Evolutionary conservation across 495 filamentous ascomycete genomes (phyloP), one percentile per base, ranked within the genome.

Genomic region (Aspergillus saccharolyticus): DNA sequence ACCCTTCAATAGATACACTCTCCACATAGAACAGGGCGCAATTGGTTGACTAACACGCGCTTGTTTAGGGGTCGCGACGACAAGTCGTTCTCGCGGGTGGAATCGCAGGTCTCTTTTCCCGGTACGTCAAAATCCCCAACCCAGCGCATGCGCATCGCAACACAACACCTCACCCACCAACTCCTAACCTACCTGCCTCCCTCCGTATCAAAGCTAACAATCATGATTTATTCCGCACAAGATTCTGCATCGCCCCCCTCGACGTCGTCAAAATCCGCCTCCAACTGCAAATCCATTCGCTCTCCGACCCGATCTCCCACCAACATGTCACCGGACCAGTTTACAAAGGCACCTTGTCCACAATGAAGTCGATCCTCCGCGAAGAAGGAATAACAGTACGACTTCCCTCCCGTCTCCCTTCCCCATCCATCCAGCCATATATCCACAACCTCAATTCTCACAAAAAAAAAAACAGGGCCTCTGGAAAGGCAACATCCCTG

Each of bases 401-500:
- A n/a, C n/a, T 67, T n/a, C 16, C 42, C n/a, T 19, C 25, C 28
- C 42, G 9, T 1, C n/a, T n/a, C 15, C 18, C 42, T 22, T 16
- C n/a, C 49, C 21, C 22, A 7, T 2, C 7, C 16, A n/a, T 33
- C 53, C 16, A 14, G 18, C 20, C 17, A 18, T 4, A 28, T 22
- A 25, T 22, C 53, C 20, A 5, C 7, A 39, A 39, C 4, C 44
- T 9, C 25, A 28, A 24, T 33, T 20, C 14, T 22, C 12, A 47
- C 15, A 45, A 19, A 28, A 28, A 28, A 28, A 28, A 28, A 10
- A 53, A 53, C 42, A 83, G 81, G 93, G 84, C 51, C 82, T 98
- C 50, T 98, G 94, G 94, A 97, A 97, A 78, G 94, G 94, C 71
- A 98, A 98, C 69, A 82, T 97, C 58, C 90, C 94, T 53, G 94